Conservation (phyloP, 345 rosid genomes). For the Syzygium grande region DNA sequence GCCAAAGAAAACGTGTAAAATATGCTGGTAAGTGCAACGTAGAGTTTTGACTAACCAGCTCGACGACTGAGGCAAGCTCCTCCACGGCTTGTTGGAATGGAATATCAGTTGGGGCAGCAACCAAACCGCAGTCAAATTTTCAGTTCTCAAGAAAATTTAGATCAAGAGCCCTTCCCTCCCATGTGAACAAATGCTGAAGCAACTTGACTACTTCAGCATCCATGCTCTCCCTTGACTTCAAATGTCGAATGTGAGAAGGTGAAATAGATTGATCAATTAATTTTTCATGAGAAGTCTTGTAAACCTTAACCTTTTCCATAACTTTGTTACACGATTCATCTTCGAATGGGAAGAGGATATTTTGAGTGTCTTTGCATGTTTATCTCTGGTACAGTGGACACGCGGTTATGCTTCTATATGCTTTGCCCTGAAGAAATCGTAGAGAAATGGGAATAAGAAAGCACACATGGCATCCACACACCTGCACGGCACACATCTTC, state of each 20-base stretch:
- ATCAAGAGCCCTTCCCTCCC: conserved; percentile 35
- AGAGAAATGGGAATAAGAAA: conserved; percentile 1
- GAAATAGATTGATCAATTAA: conserved; percentile 1
- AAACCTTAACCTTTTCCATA: conserved; percentile 34
- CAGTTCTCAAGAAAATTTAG: conserved; percentile 36
- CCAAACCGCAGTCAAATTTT: conserved; percentile 33
- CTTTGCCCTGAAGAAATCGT: conserved; percentile 50
- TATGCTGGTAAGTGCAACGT: neutral
- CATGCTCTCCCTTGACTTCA: conserved; percentile 56
- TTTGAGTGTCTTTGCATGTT: conserved; percentile 19
- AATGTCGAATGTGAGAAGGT: neutral
- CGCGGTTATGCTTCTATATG: conserved; percentile 56
- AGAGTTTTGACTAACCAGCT: conserved; percentile 30
- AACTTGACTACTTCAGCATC: conserved; percentile 46
- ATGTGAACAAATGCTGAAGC: conserved; percentile 55
- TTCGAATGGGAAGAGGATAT: conserved; percentile 14
- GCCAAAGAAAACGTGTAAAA: neutral
- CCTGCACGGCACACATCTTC: neutral
- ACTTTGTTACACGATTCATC: conserved; percentile 37
- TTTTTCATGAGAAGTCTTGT: neutral
- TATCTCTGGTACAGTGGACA: conserved; percentile 26
- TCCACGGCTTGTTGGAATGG: conserved; percentile 37
- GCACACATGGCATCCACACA: neutral
- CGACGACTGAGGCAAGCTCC: conserved; percentile 33
- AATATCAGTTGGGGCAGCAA: conserved; percentile 28